Conservation (phyloP, 2,329 filamentous ascomycete genomes). For the Beauveria medogensis region DNA sequence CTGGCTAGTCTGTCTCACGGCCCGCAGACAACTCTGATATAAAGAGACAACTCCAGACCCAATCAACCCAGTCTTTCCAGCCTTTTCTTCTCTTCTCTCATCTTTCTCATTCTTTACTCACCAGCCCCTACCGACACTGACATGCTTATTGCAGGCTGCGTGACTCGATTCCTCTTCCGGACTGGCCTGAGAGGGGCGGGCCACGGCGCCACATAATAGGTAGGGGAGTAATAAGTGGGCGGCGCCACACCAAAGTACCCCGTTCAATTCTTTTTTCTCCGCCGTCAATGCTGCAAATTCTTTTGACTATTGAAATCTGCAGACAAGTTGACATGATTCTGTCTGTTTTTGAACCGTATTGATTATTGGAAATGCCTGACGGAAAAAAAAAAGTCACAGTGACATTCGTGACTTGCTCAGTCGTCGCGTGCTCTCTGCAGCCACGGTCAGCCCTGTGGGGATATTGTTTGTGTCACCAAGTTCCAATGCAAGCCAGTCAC, state of each 20-base stretch:
- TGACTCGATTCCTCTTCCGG: constrained; percentile 3
- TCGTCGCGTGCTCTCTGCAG: background rate
- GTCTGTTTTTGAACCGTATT: too few species aligned
- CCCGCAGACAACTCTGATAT: background rate
- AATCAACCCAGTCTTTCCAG: too few species aligned
- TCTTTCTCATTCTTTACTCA: background rate
- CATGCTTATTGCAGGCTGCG: background rate
- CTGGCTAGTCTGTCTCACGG: background rate
- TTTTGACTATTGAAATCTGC: too few species aligned
- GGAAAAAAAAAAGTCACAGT: too few species aligned
- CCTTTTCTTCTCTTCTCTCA: background rate
- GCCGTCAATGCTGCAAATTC: too few species aligned
- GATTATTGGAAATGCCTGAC: too few species aligned
- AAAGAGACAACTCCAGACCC: too few species aligned
- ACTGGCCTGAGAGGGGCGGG: background rate
- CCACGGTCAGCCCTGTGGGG: background rate
- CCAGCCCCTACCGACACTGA: background rate
- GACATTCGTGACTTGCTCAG: background rate
- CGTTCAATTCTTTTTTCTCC: too few species aligned
- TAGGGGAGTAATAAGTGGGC: too few species aligned
- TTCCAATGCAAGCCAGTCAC: background rate
- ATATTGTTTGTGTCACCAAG: background rate
- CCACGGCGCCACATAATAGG: background rate
- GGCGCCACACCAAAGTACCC: too few species aligned
- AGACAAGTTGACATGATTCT: too few species aligned